Evolutionary conservation across 129 eudicot genomes (phyloP).

Genomic region (Smallanthus sonchifolius): DNA sequence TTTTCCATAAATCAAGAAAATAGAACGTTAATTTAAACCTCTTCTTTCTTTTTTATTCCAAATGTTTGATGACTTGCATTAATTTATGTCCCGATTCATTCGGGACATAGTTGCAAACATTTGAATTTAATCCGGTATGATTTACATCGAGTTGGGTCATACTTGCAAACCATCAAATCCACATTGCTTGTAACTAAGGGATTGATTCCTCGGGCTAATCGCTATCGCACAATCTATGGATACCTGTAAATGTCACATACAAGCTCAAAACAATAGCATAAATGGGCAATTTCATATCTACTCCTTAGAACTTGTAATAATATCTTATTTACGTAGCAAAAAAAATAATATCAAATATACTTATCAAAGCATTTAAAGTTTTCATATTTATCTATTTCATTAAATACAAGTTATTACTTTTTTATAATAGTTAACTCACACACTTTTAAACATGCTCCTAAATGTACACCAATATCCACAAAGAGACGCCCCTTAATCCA

Average conservation of each 20-base stretch:
- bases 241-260: conserved; percentile 41
- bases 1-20: conserved; percentile 7
- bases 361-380: neutral
- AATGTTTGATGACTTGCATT: conserved; percentile 1
- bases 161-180: conserved; percentile 89
- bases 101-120: neutral
- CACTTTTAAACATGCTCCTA: too few species aligned
- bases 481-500: too few species aligned
- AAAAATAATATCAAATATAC: neutral
- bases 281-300: too few species aligned
- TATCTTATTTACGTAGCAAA: neutral
- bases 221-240: conserved; percentile 85
- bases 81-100: neutral
- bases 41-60: neutral
- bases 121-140: neutral
- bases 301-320: too few species aligned
- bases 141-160: conserved; percentile 20
- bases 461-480: too few species aligned
- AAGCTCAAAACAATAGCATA: too few species aligned
- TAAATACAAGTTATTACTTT: neutral
- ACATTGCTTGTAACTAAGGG: conserved; percentile 81
- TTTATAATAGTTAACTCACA: neutral
- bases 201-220: conserved; percentile 87
- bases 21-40: neutral
- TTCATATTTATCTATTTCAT: neutral